Evolutionary conservation across 768 basidiomycete species (phyloP), one percentile per base, ranked within the genome.

Genomic region (Auricularia auricula-judae): DNA sequence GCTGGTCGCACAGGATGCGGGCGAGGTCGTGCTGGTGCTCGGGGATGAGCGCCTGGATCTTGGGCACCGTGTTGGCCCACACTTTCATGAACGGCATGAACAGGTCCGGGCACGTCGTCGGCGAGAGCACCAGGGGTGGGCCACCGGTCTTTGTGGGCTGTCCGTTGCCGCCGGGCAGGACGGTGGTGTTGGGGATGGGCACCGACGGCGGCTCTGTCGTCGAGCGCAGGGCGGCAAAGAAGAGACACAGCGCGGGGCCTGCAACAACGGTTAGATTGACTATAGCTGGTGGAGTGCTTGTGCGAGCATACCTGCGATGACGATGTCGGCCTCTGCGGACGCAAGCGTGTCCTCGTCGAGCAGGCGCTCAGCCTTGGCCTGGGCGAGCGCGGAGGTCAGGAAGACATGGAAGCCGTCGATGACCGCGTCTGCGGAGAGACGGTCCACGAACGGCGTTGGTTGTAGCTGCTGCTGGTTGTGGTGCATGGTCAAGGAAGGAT

Each of bases 401-500:
- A 89, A 93, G 70, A 82, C 83, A 74, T 93, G 91, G 72, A 93
- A 93, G 67, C 84, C 84, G 69, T 91, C 85, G 68, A 89, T 88
- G 21, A 91, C 80, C 62, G 82, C 80, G 63, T 82, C 72, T 70
- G 91, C 89, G 59, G 59, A 18, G 8, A 65, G 36, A 4, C 61
- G 36, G 14, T 29, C 61, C 16, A 39, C 36, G 36, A 39, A 42
- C 43, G 58, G 58, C 47, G 14, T 21, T 5, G 47, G 11, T 18
- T 51, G 10, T 8, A 18, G 11, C 21, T 51, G 47, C 47, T 51
- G 47, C 18, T 51, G 14, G 47, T 51, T 8, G 14, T 18, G 47
- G 47, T 18, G 47, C 47, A 51, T 51, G 7, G 47, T 51, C 11
- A 42, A 14, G 8, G 12, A 42, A 42, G 39, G 39, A 42, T 42